These are phyloP conservation scores for Solanum boliviense DNA, from an alignment of 257 asterid genomes.

Conservation along the genomic window DNA sequence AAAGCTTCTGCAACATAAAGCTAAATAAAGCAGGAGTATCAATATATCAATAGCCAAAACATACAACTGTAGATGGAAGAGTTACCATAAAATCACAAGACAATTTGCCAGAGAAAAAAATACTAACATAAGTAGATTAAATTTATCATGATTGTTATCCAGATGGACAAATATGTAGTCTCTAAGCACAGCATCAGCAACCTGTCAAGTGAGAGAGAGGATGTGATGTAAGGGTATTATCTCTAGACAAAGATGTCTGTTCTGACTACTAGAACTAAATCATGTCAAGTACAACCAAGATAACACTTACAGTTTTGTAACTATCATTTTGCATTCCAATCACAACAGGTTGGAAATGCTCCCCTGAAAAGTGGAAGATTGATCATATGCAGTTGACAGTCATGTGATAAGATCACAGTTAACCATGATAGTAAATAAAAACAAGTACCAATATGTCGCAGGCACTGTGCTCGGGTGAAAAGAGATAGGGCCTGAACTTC, in stretches of 20 bases:
- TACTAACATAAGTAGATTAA: conserved; percentile 83
- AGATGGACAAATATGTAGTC: conserved; percentile 88
- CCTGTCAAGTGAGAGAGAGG: conserved; percentile 29
- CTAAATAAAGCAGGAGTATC: conserved; percentile 27
- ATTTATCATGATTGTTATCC: conserved; percentile 79
- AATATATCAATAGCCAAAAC: conserved; percentile 2
- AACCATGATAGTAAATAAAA: background rate
- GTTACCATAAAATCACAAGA: background rate
- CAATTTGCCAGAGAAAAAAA: background rate
- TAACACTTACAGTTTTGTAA: conserved; percentile 47
- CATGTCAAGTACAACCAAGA: background rate
- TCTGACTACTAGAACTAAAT: background rate
- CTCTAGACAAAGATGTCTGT: background rate
- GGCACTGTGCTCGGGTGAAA: conserved; percentile 62
- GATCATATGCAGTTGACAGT: conserved; percentile 5
- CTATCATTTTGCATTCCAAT: conserved; percentile 55
- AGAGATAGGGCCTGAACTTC: conserved; percentile 66
- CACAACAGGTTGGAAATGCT: conserved; percentile 76
- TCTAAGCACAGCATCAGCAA: conserved; percentile 64
- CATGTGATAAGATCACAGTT: background rate
- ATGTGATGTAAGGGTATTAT: background rate
- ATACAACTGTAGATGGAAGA: background rate
- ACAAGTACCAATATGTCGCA: conserved; percentile 73
- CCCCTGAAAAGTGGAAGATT: conserved; percentile 44
- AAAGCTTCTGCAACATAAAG: conserved; percentile 96